phyloP scores from a whole-genome alignment of 176 grass and related monocot species.

The Paspalum vaginatum region DNA sequence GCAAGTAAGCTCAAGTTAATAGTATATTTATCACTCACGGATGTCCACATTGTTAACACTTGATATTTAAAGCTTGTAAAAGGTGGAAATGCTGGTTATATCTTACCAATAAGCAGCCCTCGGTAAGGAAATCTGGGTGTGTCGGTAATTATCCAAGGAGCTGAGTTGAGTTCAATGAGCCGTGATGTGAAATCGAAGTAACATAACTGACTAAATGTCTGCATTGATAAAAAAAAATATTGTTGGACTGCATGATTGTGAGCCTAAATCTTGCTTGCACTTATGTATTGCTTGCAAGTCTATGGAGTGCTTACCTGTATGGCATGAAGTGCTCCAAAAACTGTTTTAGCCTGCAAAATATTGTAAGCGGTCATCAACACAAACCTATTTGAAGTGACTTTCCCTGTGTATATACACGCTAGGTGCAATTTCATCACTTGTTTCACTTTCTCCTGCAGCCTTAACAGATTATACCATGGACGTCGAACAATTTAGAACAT shows the following conservation, averaged over 20 bases:
- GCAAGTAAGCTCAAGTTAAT: slow-evolving; percentile 35
- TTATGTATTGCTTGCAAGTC: background rate
- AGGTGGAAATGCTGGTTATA: slow-evolving; percentile 15
- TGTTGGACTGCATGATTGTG: slow-evolving; percentile 25
- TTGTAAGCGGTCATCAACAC: slow-evolving; percentile 29
- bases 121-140: slow-evolving; percentile 90
- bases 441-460: slow-evolving; percentile 18
- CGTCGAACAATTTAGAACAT: slow-evolving; percentile 9
- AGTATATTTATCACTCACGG: background rate
- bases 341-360: slow-evolving; percentile 86
- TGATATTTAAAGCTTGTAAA: slow-evolving; percentile 21
- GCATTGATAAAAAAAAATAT: slow-evolving; percentile 32
- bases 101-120: slow-evolving; percentile 92
- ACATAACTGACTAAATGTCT: slow-evolving; percentile 94
- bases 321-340: slow-evolving; percentile 89
- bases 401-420: slow-evolving; percentile 7
- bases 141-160: slow-evolving; percentile 88
- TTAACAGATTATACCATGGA: background rate
- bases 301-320: slow-evolving; percentile 72
- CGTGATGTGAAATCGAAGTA: slow-evolving; percentile 85
- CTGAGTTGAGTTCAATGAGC: slow-evolving; percentile 67
- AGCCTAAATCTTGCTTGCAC: background rate
- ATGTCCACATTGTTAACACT: slow-evolving; percentile 11
- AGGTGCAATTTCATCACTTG: background rate
- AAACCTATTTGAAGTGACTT: slow-evolving; percentile 11